Evolutionary conservation across 2,329 filamentous ascomycete genomes (phyloP), one percentile per base, ranked within the genome.

Genomic region (Fusarium subglutinans): DNA sequence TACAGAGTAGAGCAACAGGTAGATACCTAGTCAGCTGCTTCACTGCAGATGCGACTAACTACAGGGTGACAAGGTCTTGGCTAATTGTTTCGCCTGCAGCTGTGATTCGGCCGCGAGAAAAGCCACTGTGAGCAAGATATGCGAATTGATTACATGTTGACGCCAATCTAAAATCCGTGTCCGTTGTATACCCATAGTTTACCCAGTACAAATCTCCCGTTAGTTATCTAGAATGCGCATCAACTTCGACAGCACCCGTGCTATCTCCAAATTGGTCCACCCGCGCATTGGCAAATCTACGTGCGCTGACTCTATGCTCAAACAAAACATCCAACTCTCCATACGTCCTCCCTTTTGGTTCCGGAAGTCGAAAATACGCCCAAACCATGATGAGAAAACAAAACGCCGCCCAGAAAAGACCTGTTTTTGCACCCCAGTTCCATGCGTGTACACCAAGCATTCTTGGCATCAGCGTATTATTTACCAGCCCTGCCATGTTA

Each of bases 321-420:
- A 90, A 90, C 66, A 91, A 78, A 12, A 86, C 78, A 65, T 90
- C 88, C 26, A 90, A 82, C 80, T 90, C 88, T 62, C 85, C 87
- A 63, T 87, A 86, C 0, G 87, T 87, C 53, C 87, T 83, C 14
- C 82, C 87, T 55, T 84, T 85, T 6, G 88, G 87, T 80, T 90
- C 89, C 7, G 87, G 87, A 14, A 89, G 80, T 37, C 85, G 85
- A 73, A 87, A 87, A 75, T 81, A 87, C 1, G 87, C 85, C 83
- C 89, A 90, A 2, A 64, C 84, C 85, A 37, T 84, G 24, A 28
- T 86, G 65, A 77, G 84, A 84, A 66, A 85, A 80, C 50, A 77
- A 78, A 59, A 75, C 0, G 60, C 76, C 24, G 81, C 82, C 82
- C 84, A 86, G 78, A 87, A 83, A 57, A 86, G 82, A n/a, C 81